Percentiles rank a stretch among this genome's conserved stretches.
Conservation (phyloP, 371 early-diverging fungal genomes). For the Coemansia sp. region DNA sequence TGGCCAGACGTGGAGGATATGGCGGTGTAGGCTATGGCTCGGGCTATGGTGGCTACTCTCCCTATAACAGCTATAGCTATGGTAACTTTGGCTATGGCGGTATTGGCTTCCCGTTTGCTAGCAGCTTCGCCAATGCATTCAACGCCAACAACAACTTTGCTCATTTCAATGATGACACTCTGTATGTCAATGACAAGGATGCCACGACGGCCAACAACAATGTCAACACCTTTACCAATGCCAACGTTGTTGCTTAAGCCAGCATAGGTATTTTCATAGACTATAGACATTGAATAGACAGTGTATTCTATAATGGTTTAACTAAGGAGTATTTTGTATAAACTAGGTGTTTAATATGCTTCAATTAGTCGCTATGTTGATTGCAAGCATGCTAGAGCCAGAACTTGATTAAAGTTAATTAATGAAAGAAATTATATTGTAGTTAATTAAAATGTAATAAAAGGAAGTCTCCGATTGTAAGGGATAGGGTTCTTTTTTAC, state of each 20-base stretch:
- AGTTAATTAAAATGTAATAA: too few relatives aligned
- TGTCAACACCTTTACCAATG: slow-evolving; percentile 7
- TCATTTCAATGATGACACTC: slow-evolving; percentile 20
- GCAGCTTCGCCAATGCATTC: slow-evolving; percentile 11
- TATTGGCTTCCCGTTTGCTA: background rate
- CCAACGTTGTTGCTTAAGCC: background rate
- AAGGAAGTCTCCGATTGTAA: too few relatives aligned
- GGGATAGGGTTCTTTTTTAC: too few relatives aligned
- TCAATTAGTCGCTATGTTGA: too few relatives aligned
- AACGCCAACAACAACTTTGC: slow-evolving; percentile 1
- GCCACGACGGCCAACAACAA: slow-evolving; percentile 6
- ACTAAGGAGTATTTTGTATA: too few relatives aligned
- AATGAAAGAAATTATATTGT: too few relatives aligned
- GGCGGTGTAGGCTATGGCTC: background rate
- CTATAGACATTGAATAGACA: background rate
- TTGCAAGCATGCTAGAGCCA: too few relatives aligned
- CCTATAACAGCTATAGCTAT: background rate
- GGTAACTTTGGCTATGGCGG: slow-evolving; percentile 1
- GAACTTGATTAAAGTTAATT: too few relatives aligned
- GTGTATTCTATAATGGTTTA: too few relatives aligned
- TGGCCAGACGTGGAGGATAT: background rate
- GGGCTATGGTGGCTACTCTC: background rate
- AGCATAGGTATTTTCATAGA: background rate
- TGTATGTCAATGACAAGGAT: slow-evolving; percentile 15
- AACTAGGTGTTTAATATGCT: too few relatives aligned